Base-by-base conservation (phyloP, 352 stramenopile species). In the Globisporangium abappressorium region DNA sequence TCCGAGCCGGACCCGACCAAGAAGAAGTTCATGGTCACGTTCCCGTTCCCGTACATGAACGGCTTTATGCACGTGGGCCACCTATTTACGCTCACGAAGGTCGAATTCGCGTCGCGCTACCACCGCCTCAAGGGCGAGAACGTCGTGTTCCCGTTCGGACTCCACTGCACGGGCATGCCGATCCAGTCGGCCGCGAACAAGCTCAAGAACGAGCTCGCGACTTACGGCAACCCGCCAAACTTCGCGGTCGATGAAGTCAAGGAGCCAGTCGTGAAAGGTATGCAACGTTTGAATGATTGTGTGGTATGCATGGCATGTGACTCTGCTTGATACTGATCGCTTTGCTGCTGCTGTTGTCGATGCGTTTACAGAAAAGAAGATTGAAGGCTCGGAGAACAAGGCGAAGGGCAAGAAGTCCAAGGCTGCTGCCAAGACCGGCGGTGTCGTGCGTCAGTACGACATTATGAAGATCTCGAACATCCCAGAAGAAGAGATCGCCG, bases 21-120 rank as follows among this genome's bases (percentile, higher is more conserved):
- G 73, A 79, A 86, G 36, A 99, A 99, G 79, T 99, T 99, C 80
- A 92, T 99, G 76, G 97, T 98, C 3, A 99, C 97, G 20, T 99
- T 99, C 82, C 98, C 98, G 43, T 99, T 98, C 82, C 98, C 98
- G 47, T 99, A 99, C 90, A 99, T 99, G 89, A 99, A 99, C 77
- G 98, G 98, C 34, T 97, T 98, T 71, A 80, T 99, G 76, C 98
- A 99, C 82, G 92, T 99, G 70, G 98, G 98, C 15, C 92, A 98
- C 74, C 76, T 94, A 47, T 99, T 99, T 86, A 98, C 92, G 66
- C 90, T 99, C 68, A 99, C 97, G 65, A 99, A 99, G 84, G 97
- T 98, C 8, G 94, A 97, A 72, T 98, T 98, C 71, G 85, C 92
- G 7, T 88, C 87, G 43, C 89, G 89, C 26, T 96, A 89, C 65